A percentile compares a stretch with the other conserved stretches of the same genome.
These are phyloP conservation scores for Pseudogymnoascus sp. DNA, from an alignment of 2,329 filamentous ascomycete species.

Conservation along the genomic window DNA sequence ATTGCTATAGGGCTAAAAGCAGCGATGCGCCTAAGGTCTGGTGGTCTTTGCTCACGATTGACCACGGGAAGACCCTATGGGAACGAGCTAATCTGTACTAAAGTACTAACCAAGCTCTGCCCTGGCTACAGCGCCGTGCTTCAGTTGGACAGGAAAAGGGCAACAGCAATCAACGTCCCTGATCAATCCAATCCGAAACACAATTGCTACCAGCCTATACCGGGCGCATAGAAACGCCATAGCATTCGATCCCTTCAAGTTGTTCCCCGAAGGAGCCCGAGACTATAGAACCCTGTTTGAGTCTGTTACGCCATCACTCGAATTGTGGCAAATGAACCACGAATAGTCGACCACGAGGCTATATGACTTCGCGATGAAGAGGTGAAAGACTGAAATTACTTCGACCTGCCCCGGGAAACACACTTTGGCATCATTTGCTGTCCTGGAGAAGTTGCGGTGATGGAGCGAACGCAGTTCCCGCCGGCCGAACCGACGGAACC, in stretches of 20 bases:
- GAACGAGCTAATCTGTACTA: background rate
- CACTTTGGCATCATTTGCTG: background rate
- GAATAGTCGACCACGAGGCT: background rate
- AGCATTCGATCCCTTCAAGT: background rate
- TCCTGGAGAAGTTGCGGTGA: background rate
- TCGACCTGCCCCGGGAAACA: background rate
- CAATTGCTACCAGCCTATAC: background rate
- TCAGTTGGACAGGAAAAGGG: background rate
- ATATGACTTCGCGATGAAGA: background rate
- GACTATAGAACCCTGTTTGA: background rate
- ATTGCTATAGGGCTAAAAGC: background rate
- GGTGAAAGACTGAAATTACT: background rate
- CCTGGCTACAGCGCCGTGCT: background rate
- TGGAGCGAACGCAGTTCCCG: constrained; percentile 3
- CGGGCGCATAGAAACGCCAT: background rate
- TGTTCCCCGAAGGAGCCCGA: background rate
- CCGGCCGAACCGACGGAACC: constrained; percentile 5
- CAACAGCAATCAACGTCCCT: background rate
- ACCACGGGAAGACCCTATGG: constrained; percentile 7
- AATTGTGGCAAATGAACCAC: constrained; percentile 2
- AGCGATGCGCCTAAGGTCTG: background rate
- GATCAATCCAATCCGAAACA: background rate
- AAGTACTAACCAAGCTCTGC: constrained; percentile 1
- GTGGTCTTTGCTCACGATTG: constrained; percentile 5
- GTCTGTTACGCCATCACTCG: constrained; percentile 7